A percentile compares a stretch with the other conserved stretches of the same genome.
Evolutionary conservation across 345 rosid genomes (phyloP).

Genomic region (Cardamine chenopodiifolia): DNA sequence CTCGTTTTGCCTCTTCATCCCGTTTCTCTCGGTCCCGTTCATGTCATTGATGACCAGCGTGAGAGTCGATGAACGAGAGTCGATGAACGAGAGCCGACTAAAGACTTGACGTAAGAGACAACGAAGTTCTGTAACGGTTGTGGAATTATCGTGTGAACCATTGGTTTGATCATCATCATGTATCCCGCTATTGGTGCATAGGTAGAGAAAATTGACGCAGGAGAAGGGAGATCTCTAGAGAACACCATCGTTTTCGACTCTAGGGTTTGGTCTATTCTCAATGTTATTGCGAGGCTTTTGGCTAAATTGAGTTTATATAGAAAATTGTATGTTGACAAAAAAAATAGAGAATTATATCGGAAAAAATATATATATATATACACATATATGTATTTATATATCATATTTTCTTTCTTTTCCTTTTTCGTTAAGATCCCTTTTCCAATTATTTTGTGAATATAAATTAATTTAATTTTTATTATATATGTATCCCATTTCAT

Average conservation of each 20-base stretch:
- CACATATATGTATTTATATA: too few relatives aligned
- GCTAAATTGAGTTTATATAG: background rate
- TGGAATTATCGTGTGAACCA: slow-evolving; percentile 49
- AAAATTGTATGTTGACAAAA: background rate
- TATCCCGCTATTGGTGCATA: slow-evolving; percentile 56
- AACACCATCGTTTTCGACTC: slow-evolving; percentile 33
- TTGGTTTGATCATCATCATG: slow-evolving; percentile 47
- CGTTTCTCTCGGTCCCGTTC: background rate
- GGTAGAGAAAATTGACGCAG: slow-evolving; percentile 50
- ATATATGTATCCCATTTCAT: background rate
- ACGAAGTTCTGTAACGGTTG: slow-evolving; percentile 36
- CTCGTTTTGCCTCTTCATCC: slow-evolving; percentile 39
- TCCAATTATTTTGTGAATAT: too few relatives aligned
- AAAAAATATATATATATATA: too few relatives aligned
- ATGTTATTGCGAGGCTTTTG: background rate
- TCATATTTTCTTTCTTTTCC: too few relatives aligned
- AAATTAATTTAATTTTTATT: background rate
- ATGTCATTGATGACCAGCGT: slow-evolving; percentile 50
- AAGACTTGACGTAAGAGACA: slow-evolving; percentile 31
- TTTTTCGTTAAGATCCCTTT: too few relatives aligned
- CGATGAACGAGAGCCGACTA: slow-evolving; percentile 43
- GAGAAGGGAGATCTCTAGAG: slow-evolving; percentile 45
- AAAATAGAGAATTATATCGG: too few relatives aligned
- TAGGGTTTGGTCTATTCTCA: background rate
- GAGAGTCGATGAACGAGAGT: too few relatives aligned